These are phyloP conservation scores for Amoebophrya sp. DNA, from an alignment of 169 alveolate species.

Conservation along the genomic window DNA sequence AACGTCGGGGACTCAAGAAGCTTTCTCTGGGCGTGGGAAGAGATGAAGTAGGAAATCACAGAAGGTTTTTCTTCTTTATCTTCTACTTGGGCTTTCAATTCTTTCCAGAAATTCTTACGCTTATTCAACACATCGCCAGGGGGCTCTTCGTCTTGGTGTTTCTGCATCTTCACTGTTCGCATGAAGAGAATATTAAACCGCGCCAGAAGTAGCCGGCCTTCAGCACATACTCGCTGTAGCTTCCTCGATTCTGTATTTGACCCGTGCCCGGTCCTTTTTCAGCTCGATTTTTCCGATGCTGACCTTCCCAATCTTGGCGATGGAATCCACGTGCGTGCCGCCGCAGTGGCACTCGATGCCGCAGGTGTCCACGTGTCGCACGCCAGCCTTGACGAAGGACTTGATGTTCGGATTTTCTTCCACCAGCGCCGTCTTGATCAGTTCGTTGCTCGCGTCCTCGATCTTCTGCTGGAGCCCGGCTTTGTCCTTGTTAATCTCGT, in stretches of 20 bases:
- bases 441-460: not conserved
- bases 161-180: too few relatives aligned
- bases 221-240: too few relatives aligned
- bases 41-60: too few relatives aligned
- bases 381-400: not conserved
- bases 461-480: not conserved
- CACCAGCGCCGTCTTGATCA: not conserved
- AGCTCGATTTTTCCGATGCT: not conserved
- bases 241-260: not conserved
- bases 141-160: too few relatives aligned
- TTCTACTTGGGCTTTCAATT: too few relatives aligned
- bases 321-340: not conserved
- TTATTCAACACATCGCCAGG: too few relatives aligned
- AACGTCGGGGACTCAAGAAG: too few relatives aligned
- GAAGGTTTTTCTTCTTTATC: too few relatives aligned
- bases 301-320: not conserved
- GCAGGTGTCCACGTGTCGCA: not conserved
- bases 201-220: too few relatives aligned
- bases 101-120: too few relatives aligned
- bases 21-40: too few relatives aligned
- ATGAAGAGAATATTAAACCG: too few relatives aligned
- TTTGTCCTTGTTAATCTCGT: not conserved
- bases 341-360: not conserved
- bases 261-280: not conserved
- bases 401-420: not conserved